phyloP scores from a whole-genome alignment of 257 asterid species.

The Ajuga chamaepitys region DNA sequence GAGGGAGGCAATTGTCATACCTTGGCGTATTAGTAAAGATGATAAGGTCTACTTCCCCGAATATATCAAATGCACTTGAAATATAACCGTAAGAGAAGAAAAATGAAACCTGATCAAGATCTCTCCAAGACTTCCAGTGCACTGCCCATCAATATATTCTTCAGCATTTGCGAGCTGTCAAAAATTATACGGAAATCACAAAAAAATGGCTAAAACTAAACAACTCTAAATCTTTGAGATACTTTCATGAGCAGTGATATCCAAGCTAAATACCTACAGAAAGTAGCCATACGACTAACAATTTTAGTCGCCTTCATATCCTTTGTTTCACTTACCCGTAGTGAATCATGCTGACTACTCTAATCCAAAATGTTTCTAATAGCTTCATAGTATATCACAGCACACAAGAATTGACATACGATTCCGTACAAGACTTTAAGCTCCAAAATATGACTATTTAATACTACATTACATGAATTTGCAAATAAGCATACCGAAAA shows the following conservation, averaged over 20 bases:
- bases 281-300: not conserved
- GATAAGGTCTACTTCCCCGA: not conserved
- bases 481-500: not conserved
- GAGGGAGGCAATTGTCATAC: too few relatives aligned
- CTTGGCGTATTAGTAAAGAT: too few relatives aligned
- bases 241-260: not conserved
- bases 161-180: constrained; percentile 95
- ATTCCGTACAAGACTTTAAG: not conserved
- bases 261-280: not conserved
- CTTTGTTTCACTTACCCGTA: not conserved
- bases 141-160: constrained; percentile 78
- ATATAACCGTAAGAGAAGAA: not conserved
- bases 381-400: not conserved
- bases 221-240: not conserved
- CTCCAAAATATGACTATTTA: not conserved
- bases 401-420: not conserved
- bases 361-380: not conserved
- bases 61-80: not conserved
- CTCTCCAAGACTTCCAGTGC: constrained; percentile 91
- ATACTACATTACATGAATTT: not conserved
- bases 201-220: not conserved
- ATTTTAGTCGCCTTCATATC: not conserved
- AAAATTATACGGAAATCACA: not conserved
- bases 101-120: constrained; percentile 52
- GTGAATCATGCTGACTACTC: not conserved